These are phyloP conservation scores for Leccinum boreale DNA, from an alignment of 768 basidiomycete species.

Conservation along the genomic window DNA sequence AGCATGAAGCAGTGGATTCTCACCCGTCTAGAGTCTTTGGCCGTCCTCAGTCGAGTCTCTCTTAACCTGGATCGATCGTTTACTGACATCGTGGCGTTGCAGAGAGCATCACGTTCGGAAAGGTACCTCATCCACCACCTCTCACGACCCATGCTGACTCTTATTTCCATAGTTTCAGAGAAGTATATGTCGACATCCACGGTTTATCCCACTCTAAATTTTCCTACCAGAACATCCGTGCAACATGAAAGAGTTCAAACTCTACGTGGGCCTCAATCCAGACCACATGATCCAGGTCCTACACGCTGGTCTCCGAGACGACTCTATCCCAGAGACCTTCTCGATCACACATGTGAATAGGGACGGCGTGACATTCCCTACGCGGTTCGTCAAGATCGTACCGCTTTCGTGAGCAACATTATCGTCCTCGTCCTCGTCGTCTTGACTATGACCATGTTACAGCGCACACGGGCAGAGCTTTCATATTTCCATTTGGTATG, in stretches of 20 bases:
- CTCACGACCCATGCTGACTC: background rate
- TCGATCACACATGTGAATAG: constrained; percentile 52
- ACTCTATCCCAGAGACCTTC: constrained; percentile 62
- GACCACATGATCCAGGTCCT: constrained; percentile 70
- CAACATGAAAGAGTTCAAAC: constrained; percentile 80
- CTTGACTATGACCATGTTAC: background rate
- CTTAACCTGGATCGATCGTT: background rate
- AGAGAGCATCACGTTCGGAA: constrained; percentile 80
- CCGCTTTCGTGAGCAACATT: constrained; percentile 61
- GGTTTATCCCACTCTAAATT: background rate
- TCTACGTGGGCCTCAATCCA: constrained; percentile 60
- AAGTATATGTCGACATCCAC: constrained; percentile 19
- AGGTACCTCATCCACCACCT: constrained; percentile 42
- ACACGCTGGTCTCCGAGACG: constrained; percentile 62
- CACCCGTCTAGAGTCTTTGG: constrained; percentile 55
- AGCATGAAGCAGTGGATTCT: constrained; percentile 69
- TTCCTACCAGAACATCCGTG: constrained; percentile 66
- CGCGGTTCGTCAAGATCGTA: constrained; percentile 69
- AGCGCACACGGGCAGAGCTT: constrained; percentile 73
- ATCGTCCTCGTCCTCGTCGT: background rate
- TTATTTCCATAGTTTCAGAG: constrained; percentile 18
- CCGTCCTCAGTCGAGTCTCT: constrained; percentile 61
- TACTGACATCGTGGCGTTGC: constrained; percentile 5
- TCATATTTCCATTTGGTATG: constrained; percentile 78
- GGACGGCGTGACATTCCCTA: constrained; percentile 57